A percentile compares a stretch with the other conserved stretches of the same genome.
Conservation (phyloP, 306 rosid species). For the Quercus wislizeni region DNA sequence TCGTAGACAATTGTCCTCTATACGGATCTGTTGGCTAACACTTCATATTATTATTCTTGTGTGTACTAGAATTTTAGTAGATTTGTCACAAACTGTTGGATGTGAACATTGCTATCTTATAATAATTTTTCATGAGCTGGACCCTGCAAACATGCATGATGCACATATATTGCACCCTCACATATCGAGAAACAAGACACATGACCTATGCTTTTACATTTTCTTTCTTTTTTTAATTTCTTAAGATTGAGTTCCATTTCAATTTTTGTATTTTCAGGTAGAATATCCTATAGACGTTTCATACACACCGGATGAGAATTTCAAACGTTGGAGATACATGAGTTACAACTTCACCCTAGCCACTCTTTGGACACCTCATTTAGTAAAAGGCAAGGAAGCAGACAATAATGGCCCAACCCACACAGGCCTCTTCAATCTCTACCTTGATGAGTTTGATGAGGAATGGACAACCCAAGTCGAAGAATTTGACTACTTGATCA, state of each 20-base stretch:
- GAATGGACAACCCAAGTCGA: conserved; percentile 57
- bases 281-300: conserved; percentile 88
- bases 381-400: conserved; percentile 52
- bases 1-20: background rate
- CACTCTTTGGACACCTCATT: conserved; percentile 74
- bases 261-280: conserved; percentile 31
- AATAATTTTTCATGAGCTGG: conserved; percentile 36
- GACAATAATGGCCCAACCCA: conserved; percentile 49
- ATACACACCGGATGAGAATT: conserved; percentile 41
- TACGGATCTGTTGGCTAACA: background rate
- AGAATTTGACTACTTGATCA: conserved; percentile 57
- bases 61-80: background rate
- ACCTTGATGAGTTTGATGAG: conserved; percentile 73
- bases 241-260: background rate
- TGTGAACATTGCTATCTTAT: background rate
- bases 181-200: background rate
- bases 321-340: conserved; percentile 70
- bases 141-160: conserved; percentile 22
- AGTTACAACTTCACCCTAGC: conserved; percentile 81
- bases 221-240: background rate
- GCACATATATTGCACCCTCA: conserved; percentile 1
- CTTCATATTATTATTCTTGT: too few species aligned
- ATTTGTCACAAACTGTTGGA: background rate
- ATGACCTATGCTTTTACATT: background rate
- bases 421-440: conserved; percentile 52